phyloP scores from a whole-genome alignment of 352 stramenopile species.

The Phytophthora sojae region DNA sequence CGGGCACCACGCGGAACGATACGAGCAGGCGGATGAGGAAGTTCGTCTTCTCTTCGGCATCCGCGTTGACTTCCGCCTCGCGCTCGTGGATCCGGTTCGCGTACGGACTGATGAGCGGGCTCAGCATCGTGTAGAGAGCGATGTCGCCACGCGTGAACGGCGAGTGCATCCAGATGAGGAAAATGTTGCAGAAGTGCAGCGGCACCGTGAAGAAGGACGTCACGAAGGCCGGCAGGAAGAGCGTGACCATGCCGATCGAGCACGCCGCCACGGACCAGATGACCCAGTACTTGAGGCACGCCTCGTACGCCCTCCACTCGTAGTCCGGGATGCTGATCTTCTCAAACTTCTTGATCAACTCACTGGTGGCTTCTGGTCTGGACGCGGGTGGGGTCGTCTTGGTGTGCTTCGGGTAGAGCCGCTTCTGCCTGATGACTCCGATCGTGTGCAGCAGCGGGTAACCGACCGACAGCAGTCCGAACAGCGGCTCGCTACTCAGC shows the following conservation, averaged over 20 bases:
- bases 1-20: conserved; percentile 68
- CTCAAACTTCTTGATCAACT: conserved; percentile 43
- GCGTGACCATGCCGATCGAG: conserved; percentile 55
- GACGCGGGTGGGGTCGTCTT: conserved; percentile 20
- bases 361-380: conserved; percentile 16
- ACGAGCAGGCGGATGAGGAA: conserved; percentile 77
- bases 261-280: conserved; percentile 74
- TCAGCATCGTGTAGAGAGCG: conserved; percentile 73
- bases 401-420: conserved; percentile 49
- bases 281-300: conserved; percentile 88
- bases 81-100: conserved; percentile 68
- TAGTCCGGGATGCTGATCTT: conserved; percentile 48
- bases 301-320: conserved; percentile 76
- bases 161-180: conserved; percentile 85
- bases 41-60: conserved; percentile 59
- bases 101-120: conserved; percentile 76
- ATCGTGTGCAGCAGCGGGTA: conserved; percentile 79
- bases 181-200: conserved; percentile 70
- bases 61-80: conserved; percentile 19
- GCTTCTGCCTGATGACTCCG: conserved; percentile 60
- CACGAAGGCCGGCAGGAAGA: conserved; percentile 76
- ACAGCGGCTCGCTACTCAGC: conserved; percentile 65
- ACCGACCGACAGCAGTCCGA: conserved; percentile 63
- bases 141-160: conserved; percentile 77
- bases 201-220: conserved; percentile 58